phyloP scores from a whole-genome alignment of 768 basidiomycete genomes.

The Lentinula detonsa region DNA sequence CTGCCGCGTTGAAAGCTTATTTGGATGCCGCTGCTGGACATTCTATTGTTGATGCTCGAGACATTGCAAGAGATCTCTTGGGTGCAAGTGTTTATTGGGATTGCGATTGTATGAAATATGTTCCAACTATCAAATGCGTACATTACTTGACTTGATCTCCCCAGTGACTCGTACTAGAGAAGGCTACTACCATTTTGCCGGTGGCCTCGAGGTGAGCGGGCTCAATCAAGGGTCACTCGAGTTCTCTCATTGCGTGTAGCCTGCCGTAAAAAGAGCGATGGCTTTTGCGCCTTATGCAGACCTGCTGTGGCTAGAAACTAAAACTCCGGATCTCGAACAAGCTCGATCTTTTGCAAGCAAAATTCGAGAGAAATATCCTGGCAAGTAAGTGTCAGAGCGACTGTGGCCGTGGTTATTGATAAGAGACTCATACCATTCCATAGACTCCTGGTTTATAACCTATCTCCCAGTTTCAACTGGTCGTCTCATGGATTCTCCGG shows the following conservation, averaged over 20 bases:
- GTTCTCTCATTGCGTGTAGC: slow-evolving; percentile 24
- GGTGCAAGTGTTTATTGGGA: slow-evolving; percentile 78
- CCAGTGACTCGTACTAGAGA: slow-evolving; percentile 82
- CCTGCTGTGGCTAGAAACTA: slow-evolving; percentile 91
- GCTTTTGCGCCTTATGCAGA: slow-evolving; percentile 85
- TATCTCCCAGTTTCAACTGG: slow-evolving; percentile 96
- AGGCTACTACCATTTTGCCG: slow-evolving; percentile 85
- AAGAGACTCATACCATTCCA: slow-evolving; percentile 2
- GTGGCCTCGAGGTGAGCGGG: slow-evolving; percentile 63
- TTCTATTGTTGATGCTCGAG: slow-evolving; percentile 68
- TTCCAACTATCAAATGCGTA: not conserved
- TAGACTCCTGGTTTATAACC: slow-evolving; percentile 87
- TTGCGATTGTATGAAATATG: slow-evolving; percentile 64
- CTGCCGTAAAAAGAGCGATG: slow-evolving; percentile 75
- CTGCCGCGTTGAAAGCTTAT: slow-evolving; percentile 53
- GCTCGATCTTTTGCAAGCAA: slow-evolving; percentile 73
- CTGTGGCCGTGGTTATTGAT: not conserved
- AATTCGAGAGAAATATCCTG: slow-evolving; percentile 67
- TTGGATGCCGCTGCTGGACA: slow-evolving; percentile 51
- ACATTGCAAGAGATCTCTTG: slow-evolving; percentile 67
- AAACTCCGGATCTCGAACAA: slow-evolving; percentile 75
- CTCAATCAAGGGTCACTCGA: not conserved
- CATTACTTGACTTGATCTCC: not conserved
- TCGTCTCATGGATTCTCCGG: slow-evolving; percentile 72
- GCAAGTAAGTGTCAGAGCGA: slow-evolving; percentile 44